Evolutionary conservation across 2,329 filamentous ascomycete genomes (phyloP), one percentile per base, ranked within the genome.

Genomic region (Phyllosticta paracitricarpa): DNA sequence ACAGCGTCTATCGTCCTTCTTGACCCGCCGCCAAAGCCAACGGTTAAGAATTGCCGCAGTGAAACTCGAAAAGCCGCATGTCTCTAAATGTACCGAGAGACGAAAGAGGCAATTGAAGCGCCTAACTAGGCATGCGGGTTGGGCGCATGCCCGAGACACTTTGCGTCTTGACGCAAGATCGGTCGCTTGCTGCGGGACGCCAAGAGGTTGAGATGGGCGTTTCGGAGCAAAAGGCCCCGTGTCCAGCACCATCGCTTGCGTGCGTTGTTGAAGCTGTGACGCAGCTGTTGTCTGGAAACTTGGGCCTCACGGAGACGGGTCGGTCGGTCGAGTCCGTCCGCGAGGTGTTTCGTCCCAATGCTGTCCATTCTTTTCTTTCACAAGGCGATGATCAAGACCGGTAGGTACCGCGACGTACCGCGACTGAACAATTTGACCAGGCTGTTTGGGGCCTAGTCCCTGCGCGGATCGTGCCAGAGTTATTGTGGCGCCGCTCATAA

Each of bases 361-460:
- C 14, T 19, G 40, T n/a, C 14, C 6, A 17, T n/a, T 48, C 2
- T n/a, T 30, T 3, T n/a, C 40, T 48, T 22, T 48, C n/a, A n/a
- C 17, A 2, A 48, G 14, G 40, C 14, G 33, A 17, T 10, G 14
- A 40, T 40, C 33, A 40, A 4, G 1, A 40, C 4, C 40, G 4
- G 40, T 5, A 48, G 14, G 40, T 48, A 48, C 40, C 40, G 14
- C 17, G 17, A 19, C 5, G 14, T n/a, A 6, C 40, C 7, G 40
- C 3, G n/a, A 7, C 40, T 48, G 14, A 4, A n/a, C 40, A 17
- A 19, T 48, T 48, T 48, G 40, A 17, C n/a, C 40, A 17, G 40
- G 40, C 33, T 10, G 33, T 35, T 54, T 55, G n/a, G 26, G 24
- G 52, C 58, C 58, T 54, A 51, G 55, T 60, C 58, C 58, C 53